Evolutionary conservation across 2,329 filamentous ascomycete species (phyloP).

Genomic region (Penicillium aurantiogriseum): DNA sequence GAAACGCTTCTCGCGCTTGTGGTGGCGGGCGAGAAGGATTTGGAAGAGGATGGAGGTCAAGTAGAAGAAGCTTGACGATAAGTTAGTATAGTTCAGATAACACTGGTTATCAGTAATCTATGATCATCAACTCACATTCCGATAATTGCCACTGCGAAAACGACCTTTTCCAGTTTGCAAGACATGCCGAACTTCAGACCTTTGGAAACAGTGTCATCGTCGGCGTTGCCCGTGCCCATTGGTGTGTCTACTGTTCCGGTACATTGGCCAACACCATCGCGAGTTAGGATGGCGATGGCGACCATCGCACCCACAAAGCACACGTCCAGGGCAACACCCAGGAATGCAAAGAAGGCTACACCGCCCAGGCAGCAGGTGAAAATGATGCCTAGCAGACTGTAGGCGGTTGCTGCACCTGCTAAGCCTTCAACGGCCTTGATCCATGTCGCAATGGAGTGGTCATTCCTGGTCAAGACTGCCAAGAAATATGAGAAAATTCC

Average conservation of each 20-base stretch:
- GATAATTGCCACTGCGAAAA: slow-evolving; percentile 74
- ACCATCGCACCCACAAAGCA: slow-evolving; percentile 75
- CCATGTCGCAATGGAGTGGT: slow-evolving; percentile 61
- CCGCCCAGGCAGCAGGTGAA: slow-evolving; percentile 79
- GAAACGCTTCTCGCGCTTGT: slow-evolving; percentile 71
- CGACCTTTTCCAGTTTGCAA: slow-evolving; percentile 74
- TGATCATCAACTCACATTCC: slow-evolving; percentile 58
- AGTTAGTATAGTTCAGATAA: slow-evolving; percentile 5
- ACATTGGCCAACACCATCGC: slow-evolving; percentile 67
- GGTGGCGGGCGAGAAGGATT: slow-evolving; percentile 65
- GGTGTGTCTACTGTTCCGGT: slow-evolving; percentile 63
- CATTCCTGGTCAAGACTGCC: slow-evolving; percentile 65
- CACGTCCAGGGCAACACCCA: slow-evolving; percentile 74
- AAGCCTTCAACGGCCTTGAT: slow-evolving; percentile 76
- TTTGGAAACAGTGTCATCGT: slow-evolving; percentile 49
- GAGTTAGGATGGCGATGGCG: slow-evolving; percentile 74
- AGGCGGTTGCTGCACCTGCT: slow-evolving; percentile 70
- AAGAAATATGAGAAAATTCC: slow-evolving; percentile 85
- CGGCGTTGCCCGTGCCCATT: slow-evolving; percentile 63
- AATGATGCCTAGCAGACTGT: slow-evolving; percentile 69
- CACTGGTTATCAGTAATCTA: background rate
- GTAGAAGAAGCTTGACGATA: slow-evolving; percentile 65
- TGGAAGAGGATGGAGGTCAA: slow-evolving; percentile 69
- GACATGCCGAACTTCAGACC: slow-evolving; percentile 54
- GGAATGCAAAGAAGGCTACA: slow-evolving; percentile 66